phyloP scores from a whole-genome alignment of 140 eudicot species.

The Oenanthe javanica region DNA sequence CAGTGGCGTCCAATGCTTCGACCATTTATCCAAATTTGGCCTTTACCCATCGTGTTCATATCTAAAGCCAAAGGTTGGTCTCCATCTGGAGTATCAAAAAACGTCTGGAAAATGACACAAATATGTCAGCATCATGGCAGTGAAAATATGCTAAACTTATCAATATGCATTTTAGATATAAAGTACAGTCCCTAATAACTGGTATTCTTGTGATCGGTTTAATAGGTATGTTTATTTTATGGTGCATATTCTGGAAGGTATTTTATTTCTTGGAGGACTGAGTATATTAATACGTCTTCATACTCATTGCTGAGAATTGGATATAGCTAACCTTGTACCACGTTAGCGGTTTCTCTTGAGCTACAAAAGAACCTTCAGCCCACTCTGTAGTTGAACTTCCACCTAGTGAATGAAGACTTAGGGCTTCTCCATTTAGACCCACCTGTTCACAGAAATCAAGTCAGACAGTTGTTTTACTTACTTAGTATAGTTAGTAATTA shows the following conservation, averaged over 20 bases:
- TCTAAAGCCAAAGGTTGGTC: slow-evolving; percentile 57
- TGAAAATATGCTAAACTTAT: not conserved
- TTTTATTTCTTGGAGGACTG: not conserved
- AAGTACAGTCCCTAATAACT: not conserved
- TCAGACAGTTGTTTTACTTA: not conserved
- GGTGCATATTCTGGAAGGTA: too few relatives aligned
- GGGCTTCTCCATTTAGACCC: slow-evolving; percentile 77
- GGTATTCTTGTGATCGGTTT: too few relatives aligned
- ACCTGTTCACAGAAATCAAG: slow-evolving; percentile 37
- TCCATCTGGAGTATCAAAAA: slow-evolving; percentile 48
- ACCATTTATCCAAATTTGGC: slow-evolving; percentile 63
- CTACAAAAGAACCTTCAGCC: slow-evolving; percentile 55
- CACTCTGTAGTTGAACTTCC: slow-evolving; percentile 91
- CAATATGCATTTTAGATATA: not conserved
- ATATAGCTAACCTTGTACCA: slow-evolving; percentile 67
- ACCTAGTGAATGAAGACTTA: slow-evolving; percentile 71
- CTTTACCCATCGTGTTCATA: slow-evolving; percentile 59
- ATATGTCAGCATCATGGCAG: not conserved
- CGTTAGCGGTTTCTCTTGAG: slow-evolving; percentile 71
- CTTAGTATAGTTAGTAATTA: not conserved
- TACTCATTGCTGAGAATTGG: not conserved
- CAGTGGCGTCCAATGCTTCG: slow-evolving; percentile 54
- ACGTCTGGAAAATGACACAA: slow-evolving; percentile 33
- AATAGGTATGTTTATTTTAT: too few relatives aligned
- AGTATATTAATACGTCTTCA: not conserved